Base-by-base conservation (phyloP, 2,329 filamentous ascomycete species). In the Acephala macrosclerotiorum region DNA sequence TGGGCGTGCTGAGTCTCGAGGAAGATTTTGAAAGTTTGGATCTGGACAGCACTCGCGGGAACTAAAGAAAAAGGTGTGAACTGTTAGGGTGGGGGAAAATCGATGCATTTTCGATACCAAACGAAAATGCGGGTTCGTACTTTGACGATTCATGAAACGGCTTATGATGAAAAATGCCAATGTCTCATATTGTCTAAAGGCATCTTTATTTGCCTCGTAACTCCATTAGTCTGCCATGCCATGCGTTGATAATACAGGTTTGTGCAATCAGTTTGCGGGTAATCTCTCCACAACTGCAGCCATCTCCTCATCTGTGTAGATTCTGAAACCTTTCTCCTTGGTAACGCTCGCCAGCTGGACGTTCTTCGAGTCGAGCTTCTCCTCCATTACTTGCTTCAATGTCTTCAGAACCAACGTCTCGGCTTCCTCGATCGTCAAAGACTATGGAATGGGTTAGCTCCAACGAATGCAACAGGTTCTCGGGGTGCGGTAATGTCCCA, bases 301-400 rank as follows among this genome's bases (percentile, higher is more conserved):
- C 96, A 99, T 99, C 84, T 98, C 95, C 77, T 95, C 93, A 75
- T 99, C 96, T 65, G 90, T 91, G 85, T 99, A 99, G 89, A 99
- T 97, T 83, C 93, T 91, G 87, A 99, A 99, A 64, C 96, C 96
- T 82, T 92, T 95, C 72, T 97, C 95, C 85, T 94, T 97, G 69
- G 96, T 99, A 65, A 99, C 96, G 78, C 95, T 98, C 61, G 96
- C 96, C 73, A 99, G 82, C 84, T 99, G 96, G 71, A 99, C 96
- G 78, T 99, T 99, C 88, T 99, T 99, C 70, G 94, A 88, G 79
- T 99, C 96, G 67, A 99, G 86, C 85, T 99, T 99, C 89, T 99
- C 96, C 83, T 99, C 96, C 96, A 99, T 99, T 73, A 99, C 96
- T 83, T 99, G 96, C 87, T 98, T 99, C 79, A 99, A 81, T 42